Percentiles rank a stretch among this genome's conserved stretches.
Evolutionary conservation across 148 eudicot genomes (phyloP).

Genomic region (Rhododendron ferrugineum): DNA sequence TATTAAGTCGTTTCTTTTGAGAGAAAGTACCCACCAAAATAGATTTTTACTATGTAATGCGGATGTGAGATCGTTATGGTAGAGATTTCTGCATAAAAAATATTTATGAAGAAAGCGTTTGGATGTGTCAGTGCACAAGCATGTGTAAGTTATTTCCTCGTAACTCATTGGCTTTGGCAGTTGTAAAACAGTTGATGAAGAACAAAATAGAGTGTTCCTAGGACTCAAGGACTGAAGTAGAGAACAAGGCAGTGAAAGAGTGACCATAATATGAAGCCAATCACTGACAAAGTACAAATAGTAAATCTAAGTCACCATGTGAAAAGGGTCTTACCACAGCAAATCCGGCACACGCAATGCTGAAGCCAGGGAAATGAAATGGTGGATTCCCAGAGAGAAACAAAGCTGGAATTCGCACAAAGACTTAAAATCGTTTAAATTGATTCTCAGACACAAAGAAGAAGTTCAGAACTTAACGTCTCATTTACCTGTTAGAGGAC

Average conservation of each 20-base stretch:
- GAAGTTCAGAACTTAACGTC: background rate
- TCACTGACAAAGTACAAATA: background rate
- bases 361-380: slow-evolving; percentile 64
- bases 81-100: background rate
- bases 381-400: slow-evolving; percentile 61
- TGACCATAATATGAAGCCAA: background rate
- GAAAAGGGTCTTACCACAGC: slow-evolving; percentile 26
- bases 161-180: background rate
- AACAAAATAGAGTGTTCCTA: background rate
- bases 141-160: background rate
- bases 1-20: background rate
- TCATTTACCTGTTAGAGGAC: slow-evolving; percentile 54
- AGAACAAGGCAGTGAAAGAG: background rate
- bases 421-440: slow-evolving; percentile 9
- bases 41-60: background rate
- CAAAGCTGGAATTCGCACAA: slow-evolving; percentile 32
- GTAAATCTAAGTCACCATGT: background rate
- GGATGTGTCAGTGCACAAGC: background rate
- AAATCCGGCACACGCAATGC: slow-evolving; percentile 41
- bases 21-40: background rate
- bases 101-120: background rate
- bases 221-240: background rate
- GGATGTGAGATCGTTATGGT: background rate
- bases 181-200: background rate
- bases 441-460: background rate